A percentile compares a stretch with the other conserved stretches of the same genome.
phyloP scores from a whole-genome alignment of 179 eudicot genomes.

The Silene vulgaris region DNA sequence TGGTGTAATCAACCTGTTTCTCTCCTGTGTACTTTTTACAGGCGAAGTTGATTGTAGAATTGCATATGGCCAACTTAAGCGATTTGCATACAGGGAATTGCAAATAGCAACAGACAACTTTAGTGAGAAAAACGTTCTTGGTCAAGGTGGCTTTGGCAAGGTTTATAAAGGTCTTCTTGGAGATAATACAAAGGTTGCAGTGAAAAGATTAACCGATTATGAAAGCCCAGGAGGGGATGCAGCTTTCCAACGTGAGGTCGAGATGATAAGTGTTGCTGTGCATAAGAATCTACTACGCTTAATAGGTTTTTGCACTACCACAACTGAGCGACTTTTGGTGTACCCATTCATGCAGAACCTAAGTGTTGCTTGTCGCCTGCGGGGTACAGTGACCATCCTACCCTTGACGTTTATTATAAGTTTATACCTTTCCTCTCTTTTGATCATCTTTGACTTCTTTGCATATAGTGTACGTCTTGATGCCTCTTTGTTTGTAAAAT shows the following conservation, averaged over 20 bases:
- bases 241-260: constrained; percentile 95
- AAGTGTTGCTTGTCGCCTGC: constrained; percentile 83
- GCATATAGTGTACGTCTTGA: too few species aligned
- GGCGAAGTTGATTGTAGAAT: constrained; percentile 90
- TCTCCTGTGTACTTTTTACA: constrained; percentile 24
- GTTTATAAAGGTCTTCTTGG: constrained; percentile 87
- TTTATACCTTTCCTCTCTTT: neutral
- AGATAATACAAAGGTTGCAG: constrained; percentile 82
- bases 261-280: constrained; percentile 98
- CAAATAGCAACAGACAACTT: constrained; percentile 90
- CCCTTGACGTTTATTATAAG: constrained; percentile 5
- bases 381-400: constrained; percentile 52
- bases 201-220: constrained; percentile 75
- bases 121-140: constrained; percentile 81
- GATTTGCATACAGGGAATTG: constrained; percentile 87
- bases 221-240: constrained; percentile 93
- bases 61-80: constrained; percentile 86
- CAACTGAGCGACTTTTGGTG: constrained; percentile 91
- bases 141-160: constrained; percentile 98
- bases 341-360: constrained; percentile 94
- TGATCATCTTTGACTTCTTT: neutral
- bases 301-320: constrained; percentile 93
- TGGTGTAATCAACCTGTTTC: neutral
- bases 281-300: constrained; percentile 79
- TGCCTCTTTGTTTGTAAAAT: too few species aligned